phyloP scores from a whole-genome alignment of 2,329 filamentous ascomycete species.

The Stachybotrys chlorohalonatus region DNA sequence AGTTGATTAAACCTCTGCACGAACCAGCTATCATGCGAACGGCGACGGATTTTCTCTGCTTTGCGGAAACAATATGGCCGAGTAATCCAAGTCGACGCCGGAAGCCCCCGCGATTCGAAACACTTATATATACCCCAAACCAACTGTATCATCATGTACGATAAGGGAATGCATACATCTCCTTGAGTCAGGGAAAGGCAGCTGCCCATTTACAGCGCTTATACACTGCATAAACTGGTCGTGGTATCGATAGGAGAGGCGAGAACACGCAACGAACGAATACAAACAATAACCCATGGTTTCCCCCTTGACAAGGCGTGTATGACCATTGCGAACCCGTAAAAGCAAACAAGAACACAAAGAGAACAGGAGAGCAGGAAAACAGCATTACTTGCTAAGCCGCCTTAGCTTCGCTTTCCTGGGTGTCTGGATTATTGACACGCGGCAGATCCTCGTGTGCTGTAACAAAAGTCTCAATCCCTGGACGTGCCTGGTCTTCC shows the following conservation, averaged over 20 bases:
- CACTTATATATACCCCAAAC: neutral
- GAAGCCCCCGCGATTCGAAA: neutral
- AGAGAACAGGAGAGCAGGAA: too few relatives aligned
- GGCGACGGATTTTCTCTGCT: too few relatives aligned
- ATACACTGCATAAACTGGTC: neutral
- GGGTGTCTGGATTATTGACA: slow-evolving; percentile 7
- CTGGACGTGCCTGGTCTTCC: slow-evolving; percentile 20
- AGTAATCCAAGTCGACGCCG: too few relatives aligned
- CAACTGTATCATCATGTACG: neutral
- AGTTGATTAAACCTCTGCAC: slow-evolving; percentile 32
- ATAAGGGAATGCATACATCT: neutral
- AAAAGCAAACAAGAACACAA: too few relatives aligned
- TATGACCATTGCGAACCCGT: too few relatives aligned
- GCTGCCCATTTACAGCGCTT: neutral
- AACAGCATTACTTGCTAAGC: neutral
- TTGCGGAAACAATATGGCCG: too few relatives aligned
- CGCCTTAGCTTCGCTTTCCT: neutral
- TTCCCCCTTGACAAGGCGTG: too few relatives aligned
- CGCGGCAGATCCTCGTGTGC: slow-evolving; percentile 35
- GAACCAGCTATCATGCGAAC: neutral
- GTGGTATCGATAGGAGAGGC: neutral
- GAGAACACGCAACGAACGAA: neutral
- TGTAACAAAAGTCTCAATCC: slow-evolving; percentile 46
- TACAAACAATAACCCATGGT: neutral
- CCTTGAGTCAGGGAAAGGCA: neutral